phyloP scores from a whole-genome alignment of 2,329 filamentous ascomycete genomes.

The Colletotrichum endophyticum region DNA sequence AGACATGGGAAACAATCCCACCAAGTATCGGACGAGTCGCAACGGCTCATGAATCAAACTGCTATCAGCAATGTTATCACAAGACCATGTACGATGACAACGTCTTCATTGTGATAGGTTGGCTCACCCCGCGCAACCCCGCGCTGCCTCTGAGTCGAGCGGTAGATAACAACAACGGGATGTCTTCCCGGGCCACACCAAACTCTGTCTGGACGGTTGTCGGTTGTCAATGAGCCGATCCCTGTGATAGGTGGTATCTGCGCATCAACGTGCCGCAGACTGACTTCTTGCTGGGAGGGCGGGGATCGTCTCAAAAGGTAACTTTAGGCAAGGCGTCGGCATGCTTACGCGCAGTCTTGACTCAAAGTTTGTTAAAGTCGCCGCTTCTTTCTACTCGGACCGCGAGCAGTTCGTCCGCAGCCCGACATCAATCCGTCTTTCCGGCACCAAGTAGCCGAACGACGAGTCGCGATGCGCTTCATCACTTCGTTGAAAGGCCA shows the following conservation, averaged over 20 bases:
- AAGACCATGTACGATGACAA: conserved; percentile 4
- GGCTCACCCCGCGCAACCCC: background rate
- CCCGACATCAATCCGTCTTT: background rate
- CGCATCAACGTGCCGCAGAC: background rate
- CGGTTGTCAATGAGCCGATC: background rate
- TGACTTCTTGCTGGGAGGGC: background rate
- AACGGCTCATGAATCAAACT: background rate
- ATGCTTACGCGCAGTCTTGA: background rate
- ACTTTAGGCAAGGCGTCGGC: background rate
- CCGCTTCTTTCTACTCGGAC: background rate
- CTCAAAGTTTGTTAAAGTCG: background rate
- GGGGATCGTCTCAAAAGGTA: background rate
- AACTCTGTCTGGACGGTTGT: background rate
- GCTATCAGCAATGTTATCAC: background rate
- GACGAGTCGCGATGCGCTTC: background rate
- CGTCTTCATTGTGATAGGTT: background rate
- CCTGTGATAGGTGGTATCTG: background rate
- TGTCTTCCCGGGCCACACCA: background rate
- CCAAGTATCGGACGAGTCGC: background rate
- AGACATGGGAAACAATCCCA: background rate
- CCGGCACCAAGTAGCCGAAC: background rate
- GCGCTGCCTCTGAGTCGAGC: background rate
- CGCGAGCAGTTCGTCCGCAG: background rate
- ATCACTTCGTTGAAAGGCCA: background rate
- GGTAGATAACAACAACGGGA: background rate